These are phyloP conservation scores for Claviceps maximensis DNA, from an alignment of 2,329 filamentous ascomycete species.

Conservation along the genomic window DNA sequence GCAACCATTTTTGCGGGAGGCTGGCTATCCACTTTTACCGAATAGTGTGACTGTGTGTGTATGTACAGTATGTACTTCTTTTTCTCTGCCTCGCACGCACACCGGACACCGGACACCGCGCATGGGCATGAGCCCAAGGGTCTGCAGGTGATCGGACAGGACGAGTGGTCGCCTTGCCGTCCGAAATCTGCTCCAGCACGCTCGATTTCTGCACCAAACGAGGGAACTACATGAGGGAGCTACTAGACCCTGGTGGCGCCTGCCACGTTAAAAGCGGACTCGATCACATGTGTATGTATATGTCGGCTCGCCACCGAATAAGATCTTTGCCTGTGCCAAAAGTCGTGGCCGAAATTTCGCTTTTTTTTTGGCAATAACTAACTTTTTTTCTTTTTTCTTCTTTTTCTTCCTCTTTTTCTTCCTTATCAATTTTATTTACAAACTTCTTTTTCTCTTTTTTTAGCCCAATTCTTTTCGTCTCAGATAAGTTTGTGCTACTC, in stretches of 20 bases:
- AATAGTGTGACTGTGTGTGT: too few species aligned
- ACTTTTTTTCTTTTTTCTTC: too few species aligned
- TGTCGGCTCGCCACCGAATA: too few species aligned
- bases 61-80: too few species aligned
- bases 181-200: neutral
- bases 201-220: neutral
- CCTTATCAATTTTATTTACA: too few species aligned
- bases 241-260: neutral
- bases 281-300: neutral
- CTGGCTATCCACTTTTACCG: too few species aligned
- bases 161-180: neutral
- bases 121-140: neutral
- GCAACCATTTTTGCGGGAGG: too few species aligned
- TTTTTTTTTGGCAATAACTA: too few species aligned
- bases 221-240: neutral
- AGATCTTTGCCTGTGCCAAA: too few species aligned
- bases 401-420: too few species aligned
- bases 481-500: neutral
- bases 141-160: neutral
- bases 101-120: neutral
- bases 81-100: neutral
- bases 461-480: neutral
- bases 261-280: neutral
- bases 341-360: too few species aligned
- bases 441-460: neutral